Conservation (phyloP, 2,329 filamentous ascomycete species). For the Aspergillus fischeri region DNA sequence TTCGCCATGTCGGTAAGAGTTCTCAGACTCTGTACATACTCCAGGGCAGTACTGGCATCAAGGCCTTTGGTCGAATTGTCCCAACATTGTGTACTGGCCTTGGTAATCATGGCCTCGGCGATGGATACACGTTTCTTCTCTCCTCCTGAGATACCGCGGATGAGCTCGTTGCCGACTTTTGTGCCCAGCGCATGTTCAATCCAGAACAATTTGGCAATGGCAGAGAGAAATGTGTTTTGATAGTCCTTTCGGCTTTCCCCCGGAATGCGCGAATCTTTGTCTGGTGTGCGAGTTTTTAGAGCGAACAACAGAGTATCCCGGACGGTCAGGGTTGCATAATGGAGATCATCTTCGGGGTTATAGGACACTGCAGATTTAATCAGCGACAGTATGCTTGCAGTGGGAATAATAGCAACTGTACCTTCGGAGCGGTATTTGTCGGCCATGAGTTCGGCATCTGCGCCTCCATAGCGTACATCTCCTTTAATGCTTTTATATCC, state of each 20-base stretch:
- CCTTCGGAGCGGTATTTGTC: conserved; percentile 47
- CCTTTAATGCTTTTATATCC: conserved; percentile 60
- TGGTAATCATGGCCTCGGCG: conserved; percentile 68
- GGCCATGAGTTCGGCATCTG: conserved; percentile 47
- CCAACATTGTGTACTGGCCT: conserved; percentile 67
- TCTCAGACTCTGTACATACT: conserved; percentile 66
- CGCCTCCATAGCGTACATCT: conserved; percentile 53
- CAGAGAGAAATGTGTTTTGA: conserved; percentile 58
- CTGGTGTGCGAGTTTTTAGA: conserved; percentile 63
- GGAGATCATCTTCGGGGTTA: conserved; percentile 72
- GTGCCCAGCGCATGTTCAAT: conserved; percentile 69
- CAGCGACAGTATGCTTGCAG: conserved; percentile 1
- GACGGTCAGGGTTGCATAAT: conserved; percentile 74
- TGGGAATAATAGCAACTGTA: conserved; percentile 17
- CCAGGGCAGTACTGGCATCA: conserved; percentile 68
- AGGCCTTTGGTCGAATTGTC: conserved; percentile 71
- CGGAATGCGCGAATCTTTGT: conserved; percentile 55
- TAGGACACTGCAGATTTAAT: conserved; percentile 55
- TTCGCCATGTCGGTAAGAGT: conserved; percentile 61
- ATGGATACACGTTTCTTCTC: conserved; percentile 78
- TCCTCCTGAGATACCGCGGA: conserved; percentile 67
- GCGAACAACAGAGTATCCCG: conserved; percentile 72
- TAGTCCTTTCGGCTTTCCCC: conserved; percentile 61
- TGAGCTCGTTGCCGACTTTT: conserved; percentile 69
- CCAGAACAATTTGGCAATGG: conserved; percentile 68